A percentile compares a stretch with the other conserved stretches of the same genome.
Conservation (phyloP, 1,139 yeast genomes). For the Scheffersomyces lignicola region DNA sequence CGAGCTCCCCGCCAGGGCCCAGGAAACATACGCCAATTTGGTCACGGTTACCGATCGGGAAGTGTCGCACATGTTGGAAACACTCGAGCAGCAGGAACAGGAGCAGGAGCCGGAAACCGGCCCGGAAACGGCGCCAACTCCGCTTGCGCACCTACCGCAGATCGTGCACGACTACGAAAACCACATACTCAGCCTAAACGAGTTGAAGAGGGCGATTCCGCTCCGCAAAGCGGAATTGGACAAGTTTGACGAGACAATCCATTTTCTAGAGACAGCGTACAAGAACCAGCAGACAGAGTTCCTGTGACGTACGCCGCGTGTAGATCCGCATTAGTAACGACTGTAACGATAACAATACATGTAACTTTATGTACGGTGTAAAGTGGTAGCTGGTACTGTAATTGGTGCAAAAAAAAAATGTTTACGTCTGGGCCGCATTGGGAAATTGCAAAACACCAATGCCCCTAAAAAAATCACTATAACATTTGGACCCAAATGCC, state of each 20-base stretch:
- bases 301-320: too few relatives aligned
- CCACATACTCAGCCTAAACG: conserved; percentile 22
- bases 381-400: too few relatives aligned
- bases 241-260: conserved; percentile 29
- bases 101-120: conserved; percentile 6
- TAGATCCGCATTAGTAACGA: too few relatives aligned
- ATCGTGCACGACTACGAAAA: conserved; percentile 27
- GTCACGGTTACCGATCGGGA: conserved; percentile 31
- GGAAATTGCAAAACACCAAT: conserved; percentile 3
- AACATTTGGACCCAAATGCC: too few relatives aligned
- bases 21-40: conserved; percentile 26
- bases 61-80: conserved; percentile 20
- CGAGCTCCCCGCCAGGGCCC: conserved; percentile 46
- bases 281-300: conserved; percentile 8
- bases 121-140: too few relatives aligned
- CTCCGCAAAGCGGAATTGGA: conserved; percentile 32
- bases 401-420: conserved; percentile 1
- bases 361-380: too few relatives aligned
- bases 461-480: too few relatives aligned
- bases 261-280: conserved; percentile 28
- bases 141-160: conserved; percentile 15
- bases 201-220: conserved; percentile 33
- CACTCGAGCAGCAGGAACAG: conserved; percentile 22
- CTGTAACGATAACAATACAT: too few relatives aligned
- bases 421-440: not conserved